Evolutionary conservation across 495 filamentous ascomycete species (phyloP).

Genomic region (Hyphodiscus hymeniophilus): DNA sequence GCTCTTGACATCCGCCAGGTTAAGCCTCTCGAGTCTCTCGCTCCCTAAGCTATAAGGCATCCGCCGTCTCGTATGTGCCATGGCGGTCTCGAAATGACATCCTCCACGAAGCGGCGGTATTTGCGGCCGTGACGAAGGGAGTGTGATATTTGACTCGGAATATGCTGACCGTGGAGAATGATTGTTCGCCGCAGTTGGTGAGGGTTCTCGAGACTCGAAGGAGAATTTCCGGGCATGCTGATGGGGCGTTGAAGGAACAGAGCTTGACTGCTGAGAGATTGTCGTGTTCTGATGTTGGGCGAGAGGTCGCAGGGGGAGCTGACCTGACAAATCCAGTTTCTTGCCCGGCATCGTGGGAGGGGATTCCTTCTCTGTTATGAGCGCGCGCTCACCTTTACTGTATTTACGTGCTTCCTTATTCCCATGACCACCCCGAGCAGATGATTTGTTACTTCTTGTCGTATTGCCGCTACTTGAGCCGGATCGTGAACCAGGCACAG

Average conservation of each 20-base stretch:
- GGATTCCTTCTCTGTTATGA: constrained; percentile 43
- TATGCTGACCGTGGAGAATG: constrained; percentile 86
- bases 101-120: constrained; percentile 39
- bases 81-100: constrained; percentile 78
- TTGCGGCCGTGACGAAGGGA: constrained; percentile 55
- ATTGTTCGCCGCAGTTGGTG: constrained; percentile 62
- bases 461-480: constrained; percentile 39
- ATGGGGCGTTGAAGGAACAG: constrained; percentile 89
- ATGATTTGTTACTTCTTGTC: constrained; percentile 29
- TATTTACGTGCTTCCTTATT: constrained; percentile 38
- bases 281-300: constrained; percentile 23
- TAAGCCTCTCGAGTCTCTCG: constrained; percentile 62
- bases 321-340: constrained; percentile 26
- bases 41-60: constrained; percentile 88
- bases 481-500: constrained; percentile 39
- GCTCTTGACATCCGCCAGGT: constrained; percentile 54
- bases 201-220: constrained; percentile 78
- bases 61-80: constrained; percentile 63
- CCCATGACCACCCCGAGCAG: constrained; percentile 48
- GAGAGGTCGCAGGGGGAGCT: constrained; percentile 16
- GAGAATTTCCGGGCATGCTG: constrained; percentile 79
- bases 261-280: constrained; percentile 62
- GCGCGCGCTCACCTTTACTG: constrained; percentile 46
- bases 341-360: constrained; percentile 40
- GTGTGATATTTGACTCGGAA: constrained; percentile 72